Evolutionary conservation across 495 filamentous ascomycete genomes (phyloP).

Genomic region (Hypomontagnella monticulosa): DNA sequence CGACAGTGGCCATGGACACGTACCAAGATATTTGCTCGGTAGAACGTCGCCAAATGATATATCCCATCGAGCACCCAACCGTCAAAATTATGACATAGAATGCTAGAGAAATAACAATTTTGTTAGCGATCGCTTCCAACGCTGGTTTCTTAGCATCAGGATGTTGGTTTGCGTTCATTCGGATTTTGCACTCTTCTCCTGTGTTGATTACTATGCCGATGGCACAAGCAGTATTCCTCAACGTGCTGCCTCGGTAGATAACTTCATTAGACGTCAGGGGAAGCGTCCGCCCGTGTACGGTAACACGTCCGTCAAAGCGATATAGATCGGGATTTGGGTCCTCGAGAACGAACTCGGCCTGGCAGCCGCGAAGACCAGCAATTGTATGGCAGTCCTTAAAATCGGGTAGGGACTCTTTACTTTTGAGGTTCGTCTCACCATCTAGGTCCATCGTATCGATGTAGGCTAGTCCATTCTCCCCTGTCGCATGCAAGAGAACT

Average conservation of each 20-base stretch:
- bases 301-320: constrained; percentile 83
- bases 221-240: constrained; percentile 78
- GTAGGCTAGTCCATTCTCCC: constrained; percentile 82
- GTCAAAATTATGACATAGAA: constrained; percentile 77
- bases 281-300: constrained; percentile 67
- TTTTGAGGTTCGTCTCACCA: constrained; percentile 93
- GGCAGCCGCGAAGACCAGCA: constrained; percentile 61
- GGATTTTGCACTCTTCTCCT: constrained; percentile 90
- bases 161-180: constrained; percentile 92
- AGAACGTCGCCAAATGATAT: constrained; percentile 73
- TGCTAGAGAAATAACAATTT: constrained; percentile 81
- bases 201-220: constrained; percentile 86
- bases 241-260: constrained; percentile 82
- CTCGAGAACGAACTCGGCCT: constrained; percentile 73
- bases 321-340: constrained; percentile 89
- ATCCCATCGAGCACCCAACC: constrained; percentile 79
- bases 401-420: constrained; percentile 48
- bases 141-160: constrained; percentile 85
- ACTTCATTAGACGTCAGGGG: constrained; percentile 84
- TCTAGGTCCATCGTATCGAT: constrained; percentile 97
- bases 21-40: constrained; percentile 79
- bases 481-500: constrained; percentile 75
- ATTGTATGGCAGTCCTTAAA: constrained; percentile 67
- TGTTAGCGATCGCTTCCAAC: constrained; percentile 80
- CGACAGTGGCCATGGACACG: constrained; percentile 70